A percentile compares a stretch with the other conserved stretches of the same genome.
Evolutionary conservation across 805 yeast genomes (phyloP).

Genomic region (Nakazawaea populi): DNA sequence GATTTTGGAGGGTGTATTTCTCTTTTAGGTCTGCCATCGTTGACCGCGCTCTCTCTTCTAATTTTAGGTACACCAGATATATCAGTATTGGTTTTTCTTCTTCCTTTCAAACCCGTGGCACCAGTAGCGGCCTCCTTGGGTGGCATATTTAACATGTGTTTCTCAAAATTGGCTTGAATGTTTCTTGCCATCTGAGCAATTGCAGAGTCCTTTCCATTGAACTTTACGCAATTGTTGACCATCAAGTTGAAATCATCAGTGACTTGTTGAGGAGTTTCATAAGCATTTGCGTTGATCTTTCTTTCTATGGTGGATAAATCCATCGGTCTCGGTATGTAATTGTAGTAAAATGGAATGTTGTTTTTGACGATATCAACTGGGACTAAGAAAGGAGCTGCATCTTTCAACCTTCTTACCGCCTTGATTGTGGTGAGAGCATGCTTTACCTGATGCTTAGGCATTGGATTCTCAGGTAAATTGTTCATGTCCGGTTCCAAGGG

Average conservation of each 20-base stretch:
- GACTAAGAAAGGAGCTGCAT: slow-evolving; percentile 80
- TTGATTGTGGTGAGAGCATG: slow-evolving; percentile 75
- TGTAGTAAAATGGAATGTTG: slow-evolving; percentile 87
- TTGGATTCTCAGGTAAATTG: slow-evolving; percentile 58
- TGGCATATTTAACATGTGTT: slow-evolving; percentile 90
- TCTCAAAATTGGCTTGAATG: slow-evolving; percentile 87
- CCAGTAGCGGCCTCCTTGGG: slow-evolving; percentile 39
- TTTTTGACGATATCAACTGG: slow-evolving; percentile 90
- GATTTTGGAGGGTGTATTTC: slow-evolving; percentile 96
- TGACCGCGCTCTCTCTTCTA: slow-evolving; percentile 62
- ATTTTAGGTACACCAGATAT: slow-evolving; percentile 52
- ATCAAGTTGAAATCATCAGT: slow-evolving; percentile 77
- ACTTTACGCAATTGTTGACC: slow-evolving; percentile 74
- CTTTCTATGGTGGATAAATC: slow-evolving; percentile 87
- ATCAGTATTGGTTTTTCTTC: slow-evolving; percentile 25
- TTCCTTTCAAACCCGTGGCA: slow-evolving; percentile 21
- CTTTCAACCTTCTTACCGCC: slow-evolving; percentile 85
- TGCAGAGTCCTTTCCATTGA: slow-evolving; percentile 79
- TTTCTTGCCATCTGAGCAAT: slow-evolving; percentile 91
- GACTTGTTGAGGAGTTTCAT: slow-evolving; percentile 62
- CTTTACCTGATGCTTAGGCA: slow-evolving; percentile 79
- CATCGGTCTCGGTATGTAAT: slow-evolving; percentile 83
- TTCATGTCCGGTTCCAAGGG: slow-evolving; percentile 68
- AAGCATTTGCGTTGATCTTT: slow-evolving; percentile 65
- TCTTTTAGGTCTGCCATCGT: slow-evolving; percentile 85